Conservation (phyloP, 2,329 filamentous ascomycete species). For the Talaromyces piceae region DNA sequence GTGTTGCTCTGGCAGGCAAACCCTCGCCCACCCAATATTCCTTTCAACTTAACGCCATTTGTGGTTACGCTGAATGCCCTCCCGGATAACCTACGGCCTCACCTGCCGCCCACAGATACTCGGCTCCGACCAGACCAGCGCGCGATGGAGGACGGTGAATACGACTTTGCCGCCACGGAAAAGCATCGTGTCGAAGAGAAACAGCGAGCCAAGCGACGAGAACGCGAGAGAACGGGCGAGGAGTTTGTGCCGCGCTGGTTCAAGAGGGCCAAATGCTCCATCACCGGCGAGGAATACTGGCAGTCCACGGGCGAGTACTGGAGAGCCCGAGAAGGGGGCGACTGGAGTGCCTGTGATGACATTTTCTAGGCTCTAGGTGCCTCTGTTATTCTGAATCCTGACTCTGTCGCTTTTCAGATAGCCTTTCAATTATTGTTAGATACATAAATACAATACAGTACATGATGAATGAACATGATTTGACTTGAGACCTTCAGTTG, state of each 20-base stretch:
- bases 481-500: no score
- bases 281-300: constrained; percentile 89
- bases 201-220: constrained; percentile 67
- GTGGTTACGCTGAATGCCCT: constrained; percentile 90
- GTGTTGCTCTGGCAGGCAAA: constrained; percentile 93
- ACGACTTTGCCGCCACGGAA: constrained; percentile 84
- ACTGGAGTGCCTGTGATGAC: constrained; percentile 68
- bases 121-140: constrained; percentile 88
- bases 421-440: background rate
- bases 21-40: constrained; percentile 69
- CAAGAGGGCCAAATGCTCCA: constrained; percentile 58
- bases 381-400: no score
- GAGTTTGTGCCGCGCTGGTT: constrained; percentile 87
- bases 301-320: constrained; percentile 84
- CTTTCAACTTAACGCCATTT: constrained; percentile 96
- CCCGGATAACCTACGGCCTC: constrained; percentile 67
- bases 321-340: constrained; percentile 54
- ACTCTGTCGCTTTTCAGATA: background rate
- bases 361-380: constrained; percentile 60
- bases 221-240: constrained; percentile 68
- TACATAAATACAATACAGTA: background rate
- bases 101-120: constrained; percentile 86
- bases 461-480: background rate
- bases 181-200: constrained; percentile 93
- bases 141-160: constrained; percentile 98